A percentile compares a stretch with the other conserved stretches of the same genome.
Conservation (phyloP, 2,329 filamentous ascomycete species). For the Emmonsiellopsis sp. region DNA sequence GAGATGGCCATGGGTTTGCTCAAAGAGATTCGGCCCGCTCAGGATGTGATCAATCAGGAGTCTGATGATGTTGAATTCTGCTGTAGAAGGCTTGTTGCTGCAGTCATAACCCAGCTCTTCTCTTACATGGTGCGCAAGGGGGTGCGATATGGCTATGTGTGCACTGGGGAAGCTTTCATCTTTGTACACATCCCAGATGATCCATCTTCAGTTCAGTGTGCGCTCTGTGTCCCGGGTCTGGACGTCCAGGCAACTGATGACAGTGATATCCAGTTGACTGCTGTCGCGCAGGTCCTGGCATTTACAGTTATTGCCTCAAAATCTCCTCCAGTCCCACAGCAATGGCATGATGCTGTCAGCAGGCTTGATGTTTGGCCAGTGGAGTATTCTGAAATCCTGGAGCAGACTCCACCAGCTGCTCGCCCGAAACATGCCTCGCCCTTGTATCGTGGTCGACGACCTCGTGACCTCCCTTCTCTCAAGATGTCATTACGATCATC, state of each 20-base stretch:
- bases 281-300: constrained; percentile 30
- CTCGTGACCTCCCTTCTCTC: constrained; percentile 3
- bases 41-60: constrained; percentile 18
- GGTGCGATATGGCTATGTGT: constrained; percentile 19
- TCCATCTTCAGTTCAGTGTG: constrained; percentile 8
- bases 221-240: constrained; percentile 12
- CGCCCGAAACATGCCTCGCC: constrained; percentile 3
- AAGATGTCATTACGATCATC: constrained; percentile 1
- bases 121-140: constrained; percentile 20
- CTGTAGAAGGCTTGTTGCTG: constrained; percentile 17
- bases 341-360: constrained; percentile 7
- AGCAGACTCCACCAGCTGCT: constrained; percentile 3
- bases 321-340: not conserved
- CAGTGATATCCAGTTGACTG: constrained; percentile 26
- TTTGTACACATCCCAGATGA: constrained; percentile 20
- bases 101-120: constrained; percentile 20
- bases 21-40: constrained; percentile 14
- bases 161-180: constrained; percentile 22
- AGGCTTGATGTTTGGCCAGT: constrained; percentile 25
- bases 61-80: constrained; percentile 18
- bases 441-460: not conserved
- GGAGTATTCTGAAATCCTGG: constrained; percentile 14
- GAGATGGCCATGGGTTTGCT: constrained; percentile 18
- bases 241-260: constrained; percentile 22
- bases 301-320: constrained; percentile 16